Conservation (phyloP, 768 basidiomycete species). For the Calvatia gigantea region DNA sequence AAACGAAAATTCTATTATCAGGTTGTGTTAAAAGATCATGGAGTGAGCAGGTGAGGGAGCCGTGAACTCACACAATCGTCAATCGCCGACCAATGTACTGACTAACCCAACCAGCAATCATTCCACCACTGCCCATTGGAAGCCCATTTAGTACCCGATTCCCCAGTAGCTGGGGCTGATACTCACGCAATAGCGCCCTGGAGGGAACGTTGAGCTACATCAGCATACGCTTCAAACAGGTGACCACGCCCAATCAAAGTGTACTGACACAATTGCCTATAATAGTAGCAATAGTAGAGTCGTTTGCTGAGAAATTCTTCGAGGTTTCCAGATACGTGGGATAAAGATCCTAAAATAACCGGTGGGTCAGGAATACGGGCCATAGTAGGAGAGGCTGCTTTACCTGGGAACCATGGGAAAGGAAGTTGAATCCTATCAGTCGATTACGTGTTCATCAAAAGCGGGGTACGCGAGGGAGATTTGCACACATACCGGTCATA, state of each 20-base stretch:
- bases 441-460: conserved; percentile 1
- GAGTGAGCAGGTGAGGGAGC: background rate
- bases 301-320: conserved; percentile 55
- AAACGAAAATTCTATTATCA: conserved; percentile 43
- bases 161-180: no score
- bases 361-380: background rate
- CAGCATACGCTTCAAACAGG: background rate
- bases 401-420: conserved; percentile 70
- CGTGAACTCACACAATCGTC: conserved; percentile 57
- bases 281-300: conserved; percentile 74
- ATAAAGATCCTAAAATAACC: conserved; percentile 56
- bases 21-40: background rate
- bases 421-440: conserved; percentile 64
- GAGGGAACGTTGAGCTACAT: background rate
- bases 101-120: conserved; percentile 65
- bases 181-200: conserved; percentile 38
- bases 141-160: no score
- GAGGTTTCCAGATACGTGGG: conserved; percentile 68
- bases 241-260: background rate
- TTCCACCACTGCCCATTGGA: conserved; percentile 63
- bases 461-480: background rate
- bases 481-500: conserved; percentile 53
- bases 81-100: conserved; percentile 83
- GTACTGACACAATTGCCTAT: conserved; percentile 63
- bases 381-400: conserved; percentile 6